Evolutionary conservation across 2,329 filamentous ascomycete genomes (phyloP).

Genomic region (Leptographium galeiforme): DNA sequence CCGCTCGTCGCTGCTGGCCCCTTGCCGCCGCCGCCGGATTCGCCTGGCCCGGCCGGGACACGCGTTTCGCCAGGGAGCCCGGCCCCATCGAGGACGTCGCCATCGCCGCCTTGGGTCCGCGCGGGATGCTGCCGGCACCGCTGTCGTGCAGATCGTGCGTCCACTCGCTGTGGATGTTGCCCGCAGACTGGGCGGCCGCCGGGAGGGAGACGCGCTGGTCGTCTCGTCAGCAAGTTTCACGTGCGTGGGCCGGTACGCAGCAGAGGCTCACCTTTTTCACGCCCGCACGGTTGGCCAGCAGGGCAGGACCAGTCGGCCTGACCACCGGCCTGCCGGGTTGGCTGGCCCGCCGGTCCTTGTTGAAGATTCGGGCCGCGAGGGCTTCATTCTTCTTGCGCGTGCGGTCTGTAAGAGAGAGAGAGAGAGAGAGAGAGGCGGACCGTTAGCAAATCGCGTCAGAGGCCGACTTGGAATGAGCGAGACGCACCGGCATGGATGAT

Average conservation of each 20-base stretch:
- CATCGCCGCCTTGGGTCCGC: constrained; percentile 14
- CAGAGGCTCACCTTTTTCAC: constrained; percentile 48
- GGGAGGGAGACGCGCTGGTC: constrained; percentile 16
- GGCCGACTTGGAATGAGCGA: neutral
- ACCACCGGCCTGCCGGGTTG: constrained; percentile 20
- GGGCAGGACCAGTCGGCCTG: constrained; percentile 27
- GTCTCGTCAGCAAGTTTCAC: neutral
- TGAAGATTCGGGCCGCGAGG: constrained; percentile 61
- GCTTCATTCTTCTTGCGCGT: constrained; percentile 58
- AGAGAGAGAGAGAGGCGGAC: neutral
- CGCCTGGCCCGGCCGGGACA: constrained; percentile 17
- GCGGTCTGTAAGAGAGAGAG: constrained; percentile 31
- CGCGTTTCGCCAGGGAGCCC: constrained; percentile 32
- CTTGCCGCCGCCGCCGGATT: constrained; percentile 1
- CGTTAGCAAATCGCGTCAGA: neutral
- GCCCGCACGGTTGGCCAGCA: constrained; percentile 59
- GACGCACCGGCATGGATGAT: constrained; percentile 38
- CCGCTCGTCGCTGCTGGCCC: constrained; percentile 19
- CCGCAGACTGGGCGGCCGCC: constrained; percentile 17
- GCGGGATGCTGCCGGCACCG: constrained; percentile 8
- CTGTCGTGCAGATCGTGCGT: constrained; percentile 53
- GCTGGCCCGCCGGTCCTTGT: constrained; percentile 43
- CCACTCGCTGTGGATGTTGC: constrained; percentile 54
- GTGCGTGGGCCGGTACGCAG: neutral
- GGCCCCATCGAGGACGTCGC: neutral